Evolutionary conservation across 805 yeast genomes (phyloP).

Genomic region (Zygoascus flipseniorum): DNA sequence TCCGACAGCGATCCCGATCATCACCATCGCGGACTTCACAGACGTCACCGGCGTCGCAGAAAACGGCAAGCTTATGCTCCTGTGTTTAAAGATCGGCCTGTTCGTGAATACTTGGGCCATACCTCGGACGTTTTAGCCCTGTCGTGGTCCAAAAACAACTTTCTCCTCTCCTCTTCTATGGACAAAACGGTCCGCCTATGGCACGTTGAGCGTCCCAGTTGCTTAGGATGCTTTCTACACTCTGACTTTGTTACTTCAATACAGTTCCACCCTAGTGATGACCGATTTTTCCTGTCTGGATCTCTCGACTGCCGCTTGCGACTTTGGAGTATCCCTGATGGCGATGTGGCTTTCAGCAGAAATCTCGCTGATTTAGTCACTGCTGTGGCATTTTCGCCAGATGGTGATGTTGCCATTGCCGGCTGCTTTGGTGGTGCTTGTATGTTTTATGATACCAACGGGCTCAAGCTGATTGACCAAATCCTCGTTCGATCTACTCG

Average conservation of each 20-base stretch:
- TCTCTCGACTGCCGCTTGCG: slow-evolving; percentile 68
- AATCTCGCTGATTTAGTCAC: slow-evolving; percentile 64
- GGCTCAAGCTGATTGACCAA: slow-evolving; percentile 45
- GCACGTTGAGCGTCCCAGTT: slow-evolving; percentile 64
- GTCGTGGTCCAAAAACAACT: slow-evolving; percentile 85
- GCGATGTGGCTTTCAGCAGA: slow-evolving; percentile 48
- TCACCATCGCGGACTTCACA: not conserved
- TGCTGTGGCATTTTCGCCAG: slow-evolving; percentile 64
- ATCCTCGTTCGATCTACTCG: slow-evolving; percentile 31
- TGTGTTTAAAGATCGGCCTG: slow-evolving; percentile 64
- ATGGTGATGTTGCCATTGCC: slow-evolving; percentile 46
- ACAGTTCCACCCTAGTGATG: slow-evolving; percentile 76
- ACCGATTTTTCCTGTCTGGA: slow-evolving; percentile 76
- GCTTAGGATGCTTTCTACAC: slow-evolving; percentile 58
- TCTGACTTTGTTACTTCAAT: slow-evolving; percentile 79
- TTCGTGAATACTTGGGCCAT: slow-evolving; percentile 57
- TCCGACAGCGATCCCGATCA: not conserved
- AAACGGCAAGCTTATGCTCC: slow-evolving; percentile 47
- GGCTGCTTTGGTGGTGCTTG: slow-evolving; percentile 79
- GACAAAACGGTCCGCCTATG: slow-evolving; percentile 77
- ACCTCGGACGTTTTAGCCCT: slow-evolving; percentile 59
- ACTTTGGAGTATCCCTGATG: slow-evolving; percentile 80
- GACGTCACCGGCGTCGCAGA: not conserved
- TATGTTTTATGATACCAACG: slow-evolving; percentile 52
- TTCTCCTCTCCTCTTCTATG: slow-evolving; percentile 71